These are phyloP conservation scores for Dryas alaskensis DNA, from an alignment of 306 rosid genomes.

Conservation along the genomic window DNA sequence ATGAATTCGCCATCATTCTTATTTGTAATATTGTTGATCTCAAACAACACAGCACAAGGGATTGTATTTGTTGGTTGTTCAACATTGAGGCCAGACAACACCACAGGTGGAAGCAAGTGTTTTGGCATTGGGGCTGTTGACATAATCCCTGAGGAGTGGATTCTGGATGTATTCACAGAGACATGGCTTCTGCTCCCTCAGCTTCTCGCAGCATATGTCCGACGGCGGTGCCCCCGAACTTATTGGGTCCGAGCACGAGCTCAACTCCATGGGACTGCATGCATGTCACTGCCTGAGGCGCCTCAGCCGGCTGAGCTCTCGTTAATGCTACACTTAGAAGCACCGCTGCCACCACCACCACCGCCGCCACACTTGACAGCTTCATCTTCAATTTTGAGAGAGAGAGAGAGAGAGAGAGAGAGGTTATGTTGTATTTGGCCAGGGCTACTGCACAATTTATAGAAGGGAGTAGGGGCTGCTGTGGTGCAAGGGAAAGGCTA, in stretches of 20 bases:
- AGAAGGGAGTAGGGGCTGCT: too few species aligned
- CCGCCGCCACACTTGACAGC: background rate
- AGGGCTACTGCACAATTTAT: too few species aligned
- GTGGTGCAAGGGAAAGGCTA: too few species aligned
- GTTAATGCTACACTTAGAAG: background rate
- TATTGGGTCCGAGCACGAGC: slow-evolving; percentile 17
- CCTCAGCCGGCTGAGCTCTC: background rate
- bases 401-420: too few species aligned
- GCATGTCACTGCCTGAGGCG: slow-evolving; percentile 16
- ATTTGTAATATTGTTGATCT: too few species aligned
- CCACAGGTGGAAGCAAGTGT: slow-evolving; percentile 43
- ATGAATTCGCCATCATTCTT: too few species aligned
- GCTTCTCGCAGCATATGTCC: slow-evolving; percentile 42
- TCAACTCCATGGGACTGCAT: slow-evolving; percentile 28
- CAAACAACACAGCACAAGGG: too few species aligned
- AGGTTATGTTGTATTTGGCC: too few species aligned
- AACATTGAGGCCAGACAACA: slow-evolving; percentile 41
- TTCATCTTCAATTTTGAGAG: too few species aligned
- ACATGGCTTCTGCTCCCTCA: slow-evolving; percentile 61
- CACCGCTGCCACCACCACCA: slow-evolving; percentile 17
- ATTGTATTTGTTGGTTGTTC: too few species aligned
- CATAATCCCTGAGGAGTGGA: slow-evolving; percentile 38
- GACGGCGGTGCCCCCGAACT: slow-evolving; percentile 27
- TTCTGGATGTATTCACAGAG: slow-evolving; percentile 49
- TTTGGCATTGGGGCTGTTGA: slow-evolving; percentile 41